Evolutionary conservation across 352 stramenopile species (phyloP).

Genomic region (Phytophthora pluvialis): DNA sequence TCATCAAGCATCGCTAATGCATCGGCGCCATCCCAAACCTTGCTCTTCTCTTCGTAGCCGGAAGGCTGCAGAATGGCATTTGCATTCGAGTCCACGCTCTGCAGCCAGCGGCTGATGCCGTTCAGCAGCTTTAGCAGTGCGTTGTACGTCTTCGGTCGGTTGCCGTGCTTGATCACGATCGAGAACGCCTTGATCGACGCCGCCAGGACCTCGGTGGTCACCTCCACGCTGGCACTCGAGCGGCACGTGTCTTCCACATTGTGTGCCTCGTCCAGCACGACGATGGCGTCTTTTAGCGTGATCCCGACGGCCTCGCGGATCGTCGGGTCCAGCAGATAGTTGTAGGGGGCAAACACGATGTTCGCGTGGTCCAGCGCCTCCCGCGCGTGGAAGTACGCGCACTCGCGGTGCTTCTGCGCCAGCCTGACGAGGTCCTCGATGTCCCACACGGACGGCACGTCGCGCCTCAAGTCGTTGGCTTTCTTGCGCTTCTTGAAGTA

Average conservation of each 20-base stretch:
- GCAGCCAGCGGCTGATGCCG: constrained; percentile 65
- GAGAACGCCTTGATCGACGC: constrained; percentile 69
- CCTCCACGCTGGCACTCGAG: constrained; percentile 75
- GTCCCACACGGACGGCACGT: constrained; percentile 79
- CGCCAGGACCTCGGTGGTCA: constrained; percentile 58
- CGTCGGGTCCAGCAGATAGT: constrained; percentile 83
- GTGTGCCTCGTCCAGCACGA: constrained; percentile 88
- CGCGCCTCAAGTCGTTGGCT: constrained; percentile 44
- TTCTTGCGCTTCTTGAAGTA: constrained; percentile 47
- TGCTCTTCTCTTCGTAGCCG: constrained; percentile 77
- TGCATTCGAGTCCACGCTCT: constrained; percentile 49
- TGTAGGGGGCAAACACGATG: constrained; percentile 91
- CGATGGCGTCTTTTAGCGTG: constrained; percentile 73
- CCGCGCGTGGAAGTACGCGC: constrained; percentile 76
- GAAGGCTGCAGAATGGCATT: constrained; percentile 55
- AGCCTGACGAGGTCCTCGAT: constrained; percentile 84
- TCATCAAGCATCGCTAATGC: constrained; percentile 77
- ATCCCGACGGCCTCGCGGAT: constrained; percentile 79
- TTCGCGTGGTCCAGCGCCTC: constrained; percentile 62
- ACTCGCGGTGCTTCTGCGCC: constrained; percentile 80
- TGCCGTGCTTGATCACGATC: constrained; percentile 69
- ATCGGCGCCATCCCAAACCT: constrained; percentile 68
- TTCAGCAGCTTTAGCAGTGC: constrained; percentile 71
- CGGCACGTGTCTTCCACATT: constrained; percentile 90
- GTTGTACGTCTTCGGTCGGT: constrained; percentile 60